Evolutionary conservation across 495 filamentous ascomycete genomes (phyloP).

Genomic region (Xylaria bambusicola): DNA sequence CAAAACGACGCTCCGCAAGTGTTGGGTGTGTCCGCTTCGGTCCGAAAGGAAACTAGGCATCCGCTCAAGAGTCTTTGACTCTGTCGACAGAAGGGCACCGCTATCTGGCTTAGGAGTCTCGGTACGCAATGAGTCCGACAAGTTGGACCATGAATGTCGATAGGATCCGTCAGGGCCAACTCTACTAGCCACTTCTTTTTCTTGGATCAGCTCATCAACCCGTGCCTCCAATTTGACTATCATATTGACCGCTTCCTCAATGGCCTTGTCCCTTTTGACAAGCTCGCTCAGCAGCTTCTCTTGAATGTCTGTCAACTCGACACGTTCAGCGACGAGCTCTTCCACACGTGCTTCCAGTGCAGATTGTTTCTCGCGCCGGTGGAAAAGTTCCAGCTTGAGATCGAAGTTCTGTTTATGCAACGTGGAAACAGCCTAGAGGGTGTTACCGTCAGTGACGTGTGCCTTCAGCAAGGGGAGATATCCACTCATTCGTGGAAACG

Average conservation of each 20-base stretch:
- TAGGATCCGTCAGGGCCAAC: slow-evolving; percentile 38
- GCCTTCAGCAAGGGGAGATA: background rate
- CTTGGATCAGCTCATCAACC: slow-evolving; percentile 55
- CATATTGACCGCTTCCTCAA: slow-evolving; percentile 79
- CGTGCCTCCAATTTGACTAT: slow-evolving; percentile 75
- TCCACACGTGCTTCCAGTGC: slow-evolving; percentile 63
- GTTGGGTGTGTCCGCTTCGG: slow-evolving; percentile 61
- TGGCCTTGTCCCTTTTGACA: slow-evolving; percentile 72
- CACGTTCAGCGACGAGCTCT: slow-evolving; percentile 55
- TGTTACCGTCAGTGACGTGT: slow-evolving; percentile 13
- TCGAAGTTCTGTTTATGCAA: slow-evolving; percentile 89
- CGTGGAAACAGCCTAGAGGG: slow-evolving; percentile 47
- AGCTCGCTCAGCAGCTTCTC: slow-evolving; percentile 61
- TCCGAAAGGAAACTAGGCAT: slow-evolving; percentile 71
- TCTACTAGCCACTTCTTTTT: slow-evolving; percentile 44
- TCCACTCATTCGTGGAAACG: background rate
- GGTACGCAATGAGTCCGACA: slow-evolving; percentile 12
- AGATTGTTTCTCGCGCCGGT: slow-evolving; percentile 62
- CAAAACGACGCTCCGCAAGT: slow-evolving; percentile 64
- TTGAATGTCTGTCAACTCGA: slow-evolving; percentile 34
- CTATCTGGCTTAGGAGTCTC: slow-evolving; percentile 26
- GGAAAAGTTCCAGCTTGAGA: slow-evolving; percentile 80
- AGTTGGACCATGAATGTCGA: slow-evolving; percentile 18
- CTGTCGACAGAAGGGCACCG: slow-evolving; percentile 19
- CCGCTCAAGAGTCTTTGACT: slow-evolving; percentile 41